A percentile compares a stretch with the other conserved stretches of the same genome.
phyloP scores from a whole-genome alignment of 2,329 filamentous ascomycete species.

The Xylariaceae sp. region DNA sequence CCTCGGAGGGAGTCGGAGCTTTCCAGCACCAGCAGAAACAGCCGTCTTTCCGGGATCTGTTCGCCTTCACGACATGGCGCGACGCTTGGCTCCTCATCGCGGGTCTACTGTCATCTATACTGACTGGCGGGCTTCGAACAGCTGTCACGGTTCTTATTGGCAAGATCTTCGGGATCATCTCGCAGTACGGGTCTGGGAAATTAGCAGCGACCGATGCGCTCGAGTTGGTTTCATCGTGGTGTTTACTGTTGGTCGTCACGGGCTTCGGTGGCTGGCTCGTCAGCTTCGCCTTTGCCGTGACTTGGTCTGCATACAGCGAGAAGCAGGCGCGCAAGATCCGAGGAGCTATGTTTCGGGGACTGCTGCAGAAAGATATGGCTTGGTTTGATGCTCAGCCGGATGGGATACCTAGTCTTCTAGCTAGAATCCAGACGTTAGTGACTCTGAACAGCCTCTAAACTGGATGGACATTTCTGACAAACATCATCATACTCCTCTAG shows the following conservation, averaged over 20 bases:
- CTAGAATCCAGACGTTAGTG: slow-evolving; percentile 70
- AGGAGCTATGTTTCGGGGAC: slow-evolving; percentile 58
- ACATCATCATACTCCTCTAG: slow-evolving; percentile 48
- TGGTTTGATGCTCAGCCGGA: slow-evolving; percentile 78
- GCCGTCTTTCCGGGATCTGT: slow-evolving; percentile 46
- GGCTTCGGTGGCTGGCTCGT: slow-evolving; percentile 64
- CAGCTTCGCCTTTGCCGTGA: slow-evolving; percentile 61
- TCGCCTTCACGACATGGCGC: slow-evolving; percentile 64
- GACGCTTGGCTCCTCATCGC: slow-evolving; percentile 53
- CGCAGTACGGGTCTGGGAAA: slow-evolving; percentile 57
- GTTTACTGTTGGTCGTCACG: slow-evolving; percentile 58
- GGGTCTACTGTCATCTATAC: slow-evolving; percentile 53
- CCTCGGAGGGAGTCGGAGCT: not conserved
- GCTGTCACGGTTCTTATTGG: slow-evolving; percentile 68
- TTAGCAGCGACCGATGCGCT: slow-evolving; percentile 50
- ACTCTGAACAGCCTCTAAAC: too few relatives aligned
- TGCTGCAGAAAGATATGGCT: slow-evolving; percentile 69
- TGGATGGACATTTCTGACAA: too few relatives aligned
- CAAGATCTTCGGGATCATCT: slow-evolving; percentile 67
- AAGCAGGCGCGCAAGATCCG: slow-evolving; percentile 67
- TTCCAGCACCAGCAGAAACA: slow-evolving; percentile 2
- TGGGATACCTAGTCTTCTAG: slow-evolving; percentile 68
- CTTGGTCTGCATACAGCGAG: slow-evolving; percentile 79
- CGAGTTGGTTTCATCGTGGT: slow-evolving; percentile 53
- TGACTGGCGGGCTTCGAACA: slow-evolving; percentile 61